Evolutionary conservation across 192 early-diverging fungal genomes (phyloP), one percentile per base, ranked within the genome.

Genomic region (Rhizoclosmatium sp.): DNA sequence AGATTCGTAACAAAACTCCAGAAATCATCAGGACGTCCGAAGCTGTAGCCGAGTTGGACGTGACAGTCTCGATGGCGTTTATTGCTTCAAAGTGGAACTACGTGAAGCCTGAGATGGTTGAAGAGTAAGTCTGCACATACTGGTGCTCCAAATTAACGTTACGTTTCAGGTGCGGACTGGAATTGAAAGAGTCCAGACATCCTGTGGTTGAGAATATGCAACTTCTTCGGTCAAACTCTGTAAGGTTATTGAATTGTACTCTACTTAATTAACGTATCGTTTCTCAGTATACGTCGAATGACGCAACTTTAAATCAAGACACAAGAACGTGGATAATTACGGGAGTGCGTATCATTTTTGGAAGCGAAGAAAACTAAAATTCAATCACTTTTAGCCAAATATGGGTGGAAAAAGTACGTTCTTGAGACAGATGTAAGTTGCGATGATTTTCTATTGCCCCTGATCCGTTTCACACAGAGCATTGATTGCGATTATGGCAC

Each of bases 371-470:
- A 31, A 31, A 31, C 31, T 31, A 31, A 31, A 31, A 31, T 31
- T 76, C 31, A 46, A 23, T 64, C 10, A 66, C 46, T 42, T 21
- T 41, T 44, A 93, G 46, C 95, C 94, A 12, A 95, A 95, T 75
- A 94, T 96, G 94, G 93, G 93, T 2, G 94, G 94, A 44, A 91
- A 93, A 73, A 83, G 80, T 54, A 93, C 92, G 9, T 92, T 91
- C 75, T 87, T 94, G 31, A 84, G 93, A 7, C 90, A 93, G 71
- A 86, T 87, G 64, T 92, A 85, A 0, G 74, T 91, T 2, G 12
- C 9, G 49, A 4, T 60, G 14, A 9, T 21, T 69, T 0, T 69
- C 45, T 9, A 10, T 41, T 39, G 62, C 9, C 1, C n/a, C 65
- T 23, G 1, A 5, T 42, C 2, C 47, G 9, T n/a, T 12, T 2